phyloP scores from a whole-genome alignment of 1,284 basidiomycete species.

The Puccinia hordei region DNA sequence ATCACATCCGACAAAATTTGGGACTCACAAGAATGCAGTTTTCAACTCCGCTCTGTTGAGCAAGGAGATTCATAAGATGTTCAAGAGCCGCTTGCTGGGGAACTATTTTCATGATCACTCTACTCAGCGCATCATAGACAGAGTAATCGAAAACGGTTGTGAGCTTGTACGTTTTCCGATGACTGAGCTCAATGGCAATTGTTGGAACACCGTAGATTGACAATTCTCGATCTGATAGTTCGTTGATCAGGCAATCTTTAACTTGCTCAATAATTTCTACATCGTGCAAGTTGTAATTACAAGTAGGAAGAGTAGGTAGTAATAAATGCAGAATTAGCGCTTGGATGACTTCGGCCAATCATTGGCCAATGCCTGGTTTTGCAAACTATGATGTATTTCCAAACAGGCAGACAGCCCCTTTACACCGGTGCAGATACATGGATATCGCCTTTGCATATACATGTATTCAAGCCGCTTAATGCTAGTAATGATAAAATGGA shows the following conservation, averaged over 20 bases:
- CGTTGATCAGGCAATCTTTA: slow-evolving; percentile 68
- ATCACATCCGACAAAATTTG: neutral
- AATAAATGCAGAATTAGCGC: too few species aligned
- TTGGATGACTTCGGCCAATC: too few species aligned
- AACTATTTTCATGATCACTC: slow-evolving; percentile 71
- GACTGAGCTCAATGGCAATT: slow-evolving; percentile 52
- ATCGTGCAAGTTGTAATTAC: slow-evolving; percentile 59
- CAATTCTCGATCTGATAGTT: slow-evolving; percentile 59
- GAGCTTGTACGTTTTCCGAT: slow-evolving; percentile 69
- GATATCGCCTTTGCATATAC: too few species aligned
- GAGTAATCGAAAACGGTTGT: slow-evolving; percentile 88
- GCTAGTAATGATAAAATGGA: too few species aligned
- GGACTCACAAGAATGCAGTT: slow-evolving; percentile 16
- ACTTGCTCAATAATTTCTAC: slow-evolving; percentile 65
- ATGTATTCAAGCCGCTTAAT: too few species aligned
- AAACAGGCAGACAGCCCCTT: too few species aligned
- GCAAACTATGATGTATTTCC: too few species aligned
- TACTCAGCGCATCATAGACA: slow-evolving; percentile 81
- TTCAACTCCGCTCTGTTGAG: slow-evolving; percentile 60
- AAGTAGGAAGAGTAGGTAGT: too few species aligned
- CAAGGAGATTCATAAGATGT: slow-evolving; percentile 77
- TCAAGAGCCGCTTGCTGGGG: slow-evolving; percentile 69
- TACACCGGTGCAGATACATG: too few species aligned
- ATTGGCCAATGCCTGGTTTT: too few species aligned
- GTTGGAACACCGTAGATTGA: slow-evolving; percentile 54